A percentile compares a stretch with the other conserved stretches of the same genome.
Evolutionary conservation across 73 alveolate species (phyloP).

Genomic region (Effrenium voratum): DNA sequence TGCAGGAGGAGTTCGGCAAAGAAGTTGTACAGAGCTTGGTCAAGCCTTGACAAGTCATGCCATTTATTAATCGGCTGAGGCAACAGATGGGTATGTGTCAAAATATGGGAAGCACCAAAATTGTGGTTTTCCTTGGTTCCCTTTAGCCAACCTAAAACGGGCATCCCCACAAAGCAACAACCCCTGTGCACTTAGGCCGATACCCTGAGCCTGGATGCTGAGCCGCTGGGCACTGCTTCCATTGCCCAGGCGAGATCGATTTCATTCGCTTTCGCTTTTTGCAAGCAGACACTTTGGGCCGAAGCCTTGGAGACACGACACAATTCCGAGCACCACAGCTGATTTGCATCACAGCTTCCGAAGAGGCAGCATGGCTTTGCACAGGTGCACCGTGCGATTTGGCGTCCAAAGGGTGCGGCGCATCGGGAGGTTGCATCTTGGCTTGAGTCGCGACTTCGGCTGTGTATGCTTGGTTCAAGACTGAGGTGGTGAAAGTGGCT

Average conservation of each 20-base stretch:
- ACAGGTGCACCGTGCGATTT: constrained; percentile 70
- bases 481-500: not conserved
- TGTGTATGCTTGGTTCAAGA: too few relatives aligned
- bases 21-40: too few relatives aligned
- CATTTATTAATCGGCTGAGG: too few relatives aligned
- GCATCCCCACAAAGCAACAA: not conserved
- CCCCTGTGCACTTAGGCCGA: not conserved
- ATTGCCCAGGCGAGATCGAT: constrained; percentile 78
- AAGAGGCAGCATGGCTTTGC: too few relatives aligned
- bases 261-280: too few relatives aligned
- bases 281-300: too few relatives aligned
- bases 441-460: too few relatives aligned
- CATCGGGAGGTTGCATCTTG: constrained; percentile 44
- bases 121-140: not conserved
- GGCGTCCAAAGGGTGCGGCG: constrained; percentile 63
- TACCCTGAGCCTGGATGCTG: not conserved
- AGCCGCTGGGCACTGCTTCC: constrained; percentile 72
- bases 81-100: too few relatives aligned
- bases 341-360: too few relatives aligned
- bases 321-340: too few relatives aligned
- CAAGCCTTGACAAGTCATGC: too few relatives aligned
- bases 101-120: not conserved
- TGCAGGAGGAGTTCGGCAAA: constrained; percentile 57
- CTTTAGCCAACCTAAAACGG: not conserved
- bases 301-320: too few relatives aligned